Conservation (phyloP, 2,329 filamentous ascomycete species). For the Fusarium virguliforme region DNA sequence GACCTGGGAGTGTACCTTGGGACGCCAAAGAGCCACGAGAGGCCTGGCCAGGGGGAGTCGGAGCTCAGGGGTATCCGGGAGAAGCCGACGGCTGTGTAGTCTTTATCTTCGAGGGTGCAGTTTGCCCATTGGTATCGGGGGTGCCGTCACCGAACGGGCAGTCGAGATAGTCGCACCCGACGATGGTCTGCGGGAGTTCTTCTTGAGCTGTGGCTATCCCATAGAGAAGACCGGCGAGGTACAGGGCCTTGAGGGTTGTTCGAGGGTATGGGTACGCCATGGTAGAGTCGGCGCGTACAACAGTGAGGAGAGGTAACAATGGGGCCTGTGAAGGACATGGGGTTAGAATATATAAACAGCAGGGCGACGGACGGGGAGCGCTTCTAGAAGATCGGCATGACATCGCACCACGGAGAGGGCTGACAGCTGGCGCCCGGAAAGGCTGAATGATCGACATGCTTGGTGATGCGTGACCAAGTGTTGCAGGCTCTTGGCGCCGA, state of each 20-base stretch:
- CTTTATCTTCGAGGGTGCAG: slow-evolving; percentile 24
- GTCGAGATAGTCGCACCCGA: slow-evolving; percentile 25
- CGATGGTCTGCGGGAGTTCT: slow-evolving; percentile 10
- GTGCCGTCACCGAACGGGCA: slow-evolving; percentile 13
- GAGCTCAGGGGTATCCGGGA: slow-evolving; percentile 18
- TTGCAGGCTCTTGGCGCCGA: slow-evolving; percentile 2
- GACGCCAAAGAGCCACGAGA: slow-evolving; percentile 27
- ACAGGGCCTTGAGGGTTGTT: not conserved
- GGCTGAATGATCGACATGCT: slow-evolving; percentile 2
- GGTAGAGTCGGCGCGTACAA: not conserved
- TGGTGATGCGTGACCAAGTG: not conserved
- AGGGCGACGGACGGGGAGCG: not conserved
- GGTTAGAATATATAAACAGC: not conserved
- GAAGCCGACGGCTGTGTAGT: slow-evolving; percentile 16
- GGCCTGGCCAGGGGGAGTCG: slow-evolving; percentile 8
- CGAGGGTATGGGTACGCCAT: not conserved
- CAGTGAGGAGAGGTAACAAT: accelerated
- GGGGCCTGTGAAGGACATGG: not conserved
- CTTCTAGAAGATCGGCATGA: not conserved
- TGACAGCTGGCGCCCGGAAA: not conserved
- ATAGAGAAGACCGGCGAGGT: not conserved
- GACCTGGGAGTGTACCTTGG: not conserved
- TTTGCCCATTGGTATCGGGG: slow-evolving; percentile 1
- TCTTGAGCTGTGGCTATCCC: not conserved
- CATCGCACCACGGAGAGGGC: not conserved